Conservation (phyloP, 1,284 basidiomycete genomes). For the Boletus mariae region DNA sequence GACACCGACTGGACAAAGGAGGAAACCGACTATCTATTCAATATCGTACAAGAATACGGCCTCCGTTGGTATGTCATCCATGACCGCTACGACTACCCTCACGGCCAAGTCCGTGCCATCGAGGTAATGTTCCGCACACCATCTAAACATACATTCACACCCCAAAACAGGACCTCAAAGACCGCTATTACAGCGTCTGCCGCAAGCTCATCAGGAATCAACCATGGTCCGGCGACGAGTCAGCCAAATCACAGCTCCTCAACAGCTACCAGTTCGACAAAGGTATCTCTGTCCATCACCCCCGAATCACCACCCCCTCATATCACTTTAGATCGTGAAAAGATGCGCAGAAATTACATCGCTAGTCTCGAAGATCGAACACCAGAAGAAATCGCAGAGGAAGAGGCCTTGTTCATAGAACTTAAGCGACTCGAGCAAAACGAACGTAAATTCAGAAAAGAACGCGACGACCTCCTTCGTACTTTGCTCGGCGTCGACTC, state of each 20-base stretch:
- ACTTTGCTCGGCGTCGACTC: constrained; percentile 83
- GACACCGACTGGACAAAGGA: constrained; percentile 91
- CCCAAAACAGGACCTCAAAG: constrained; percentile 81
- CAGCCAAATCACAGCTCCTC: constrained; percentile 63
- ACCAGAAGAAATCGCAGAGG: constrained; percentile 87
- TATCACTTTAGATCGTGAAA: constrained; percentile 68
- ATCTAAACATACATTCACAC: constrained; percentile 2
- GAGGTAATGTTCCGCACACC: constrained; percentile 50
- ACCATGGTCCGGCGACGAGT: constrained; percentile 79
- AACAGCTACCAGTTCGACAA: constrained; percentile 81
- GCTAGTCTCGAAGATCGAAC: constrained; percentile 83
- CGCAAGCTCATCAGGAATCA: constrained; percentile 83
- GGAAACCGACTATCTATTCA: constrained; percentile 93
- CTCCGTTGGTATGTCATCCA: constrained; percentile 87
- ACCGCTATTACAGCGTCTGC: constrained; percentile 91
- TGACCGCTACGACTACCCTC: constrained; percentile 82
- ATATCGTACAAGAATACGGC: constrained; percentile 80
- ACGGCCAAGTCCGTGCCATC: constrained; percentile 53
- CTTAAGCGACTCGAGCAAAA: constrained; percentile 92
- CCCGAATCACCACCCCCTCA: background rate
- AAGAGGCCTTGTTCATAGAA: constrained; percentile 94
- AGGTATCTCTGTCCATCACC: constrained; percentile 41
- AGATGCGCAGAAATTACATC: constrained; percentile 87
- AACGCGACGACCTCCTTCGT: constrained; percentile 87
- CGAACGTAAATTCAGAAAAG: constrained; percentile 83